These are phyloP conservation scores for Alternaria ethzedia DNA, from an alignment of 2,329 filamentous ascomycete genomes.

Conservation along the genomic window DNA sequence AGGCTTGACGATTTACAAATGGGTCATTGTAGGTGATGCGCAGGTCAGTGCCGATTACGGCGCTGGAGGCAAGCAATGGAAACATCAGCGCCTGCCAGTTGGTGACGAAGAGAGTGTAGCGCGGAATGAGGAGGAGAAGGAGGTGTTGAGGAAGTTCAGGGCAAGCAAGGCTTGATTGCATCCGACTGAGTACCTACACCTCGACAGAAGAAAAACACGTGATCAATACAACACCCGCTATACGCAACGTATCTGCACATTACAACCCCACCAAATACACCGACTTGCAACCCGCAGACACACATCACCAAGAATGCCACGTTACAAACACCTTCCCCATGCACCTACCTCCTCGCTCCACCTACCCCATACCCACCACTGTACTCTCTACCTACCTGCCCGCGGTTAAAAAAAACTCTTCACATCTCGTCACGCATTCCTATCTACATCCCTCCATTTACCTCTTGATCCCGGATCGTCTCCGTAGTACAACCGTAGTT, in stretches of 20 bases:
- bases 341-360: not conserved
- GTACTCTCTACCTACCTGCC: not conserved
- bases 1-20: slow-evolving; percentile 97
- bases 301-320: not conserved
- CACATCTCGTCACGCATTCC: not conserved
- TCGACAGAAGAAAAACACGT: not conserved
- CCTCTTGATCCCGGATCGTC: not conserved
- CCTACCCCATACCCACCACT: not conserved
- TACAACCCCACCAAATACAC: not conserved
- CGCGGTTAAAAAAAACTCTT: not conserved
- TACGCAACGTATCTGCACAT: not conserved
- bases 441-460: not conserved
- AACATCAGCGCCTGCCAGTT: slow-evolving; percentile 59
- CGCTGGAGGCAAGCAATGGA: slow-evolving; percentile 61
- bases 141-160: slow-evolving; percentile 42
- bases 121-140: slow-evolving; percentile 41
- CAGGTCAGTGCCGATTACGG: slow-evolving; percentile 81
- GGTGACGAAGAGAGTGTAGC: slow-evolving; percentile 38
- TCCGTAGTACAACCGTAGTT: not conserved
- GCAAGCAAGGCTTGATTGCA: slow-evolving; percentile 15
- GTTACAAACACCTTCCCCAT: not conserved
- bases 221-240: not conserved
- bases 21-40: slow-evolving; percentile 82
- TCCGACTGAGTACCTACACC: not conserved
- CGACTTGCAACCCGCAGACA: not conserved